Evolutionary conservation across 2,329 filamentous ascomycete species (phyloP).

Genomic region (Stachybotrys chartarum): DNA sequence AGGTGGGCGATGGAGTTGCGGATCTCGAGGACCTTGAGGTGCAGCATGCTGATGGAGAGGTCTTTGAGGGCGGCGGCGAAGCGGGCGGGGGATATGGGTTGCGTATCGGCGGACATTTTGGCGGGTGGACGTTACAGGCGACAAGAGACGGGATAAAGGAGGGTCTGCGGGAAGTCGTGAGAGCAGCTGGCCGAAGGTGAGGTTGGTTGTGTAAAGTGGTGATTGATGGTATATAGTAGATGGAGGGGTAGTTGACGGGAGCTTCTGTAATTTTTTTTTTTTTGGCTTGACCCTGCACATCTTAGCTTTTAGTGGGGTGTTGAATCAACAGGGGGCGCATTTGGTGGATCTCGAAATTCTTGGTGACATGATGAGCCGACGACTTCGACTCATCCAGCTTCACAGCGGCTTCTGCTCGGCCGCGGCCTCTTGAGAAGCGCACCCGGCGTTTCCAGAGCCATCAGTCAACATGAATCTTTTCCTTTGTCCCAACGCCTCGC

Average conservation of each 20-base stretch:
- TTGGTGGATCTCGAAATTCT: background rate
- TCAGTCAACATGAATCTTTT: conserved; percentile 18
- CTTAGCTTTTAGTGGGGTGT: background rate
- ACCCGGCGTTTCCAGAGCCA: conserved; percentile 10
- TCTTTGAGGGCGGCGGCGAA: conserved; percentile 63
- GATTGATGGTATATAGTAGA: too few species aligned
- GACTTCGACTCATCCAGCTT: background rate
- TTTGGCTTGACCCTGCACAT: too few species aligned
- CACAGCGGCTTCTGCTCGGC: conserved; percentile 5
- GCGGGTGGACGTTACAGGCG: background rate
- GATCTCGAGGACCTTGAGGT: conserved; percentile 69
- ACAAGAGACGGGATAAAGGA: too few species aligned
- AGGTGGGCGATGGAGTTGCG: conserved; percentile 70
- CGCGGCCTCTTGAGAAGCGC: conserved; percentile 14
- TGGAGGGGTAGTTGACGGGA: too few species aligned
- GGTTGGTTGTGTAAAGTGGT: too few species aligned
- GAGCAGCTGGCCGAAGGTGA: too few species aligned
- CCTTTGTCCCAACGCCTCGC: conserved; percentile 18
- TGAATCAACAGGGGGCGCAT: background rate
- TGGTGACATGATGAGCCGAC: background rate
- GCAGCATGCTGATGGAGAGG: conserved; percentile 58
- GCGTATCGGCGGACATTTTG: conserved; percentile 55
- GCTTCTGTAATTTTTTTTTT: too few species aligned
- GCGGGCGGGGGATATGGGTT: conserved; percentile 53
- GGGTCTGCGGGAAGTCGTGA: too few species aligned